Evolutionary conservation across 2,329 filamentous ascomycete species (phyloP), one percentile per base, ranked within the genome.

Genomic region (Dothistroma pini): DNA sequence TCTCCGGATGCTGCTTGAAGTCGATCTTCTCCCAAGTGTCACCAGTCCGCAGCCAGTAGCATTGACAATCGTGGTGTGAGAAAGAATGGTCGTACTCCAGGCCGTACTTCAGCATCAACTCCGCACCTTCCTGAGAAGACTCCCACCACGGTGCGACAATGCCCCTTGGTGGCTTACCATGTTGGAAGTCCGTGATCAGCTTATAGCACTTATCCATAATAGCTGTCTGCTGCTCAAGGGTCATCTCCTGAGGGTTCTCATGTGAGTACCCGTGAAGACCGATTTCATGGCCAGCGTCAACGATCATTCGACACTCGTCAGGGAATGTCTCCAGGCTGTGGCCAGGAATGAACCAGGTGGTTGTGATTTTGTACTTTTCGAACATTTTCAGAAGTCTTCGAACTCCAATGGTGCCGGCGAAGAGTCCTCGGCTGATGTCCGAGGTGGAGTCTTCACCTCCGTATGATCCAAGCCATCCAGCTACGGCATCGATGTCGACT

Each of bases 131-230:
- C 61, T 83, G 80, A 63, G 83, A 86, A 0, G 85, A 87, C 71
- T 91, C 88, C 88, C 88, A 91, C 82, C 84, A 92, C 0, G 89
- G 89, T 0, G 88, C 89, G 0, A 91, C 89, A 44, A 83, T 87
- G 0, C 89, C 89, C 0, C 87, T 79, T 0, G 89, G 89, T 0
- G 86, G 86, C 75, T 90, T 90, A 6, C 89, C 86, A n/a, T 64
- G 73, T 47, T 83, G 84, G 69, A 93, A 89, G 0, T 88, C 84
- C 0, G 85, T 90, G 35, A 91, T 81, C 74, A 91, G 80, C 22
- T 83, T 82, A 71, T 87, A 90, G 19, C 88, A 90, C 75, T 90
- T 90, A 69, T 89, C 86, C 6, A 93, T 81, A 16, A 93, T 86
- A 60, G 89, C 88, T 14, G 82, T 83, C 73, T 93, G 89, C 75